Evolutionary conservation across 306 rosid species (phyloP), one percentile per base, ranked within the genome.

Genomic region (Dalbergia cochinchinensis): DNA sequence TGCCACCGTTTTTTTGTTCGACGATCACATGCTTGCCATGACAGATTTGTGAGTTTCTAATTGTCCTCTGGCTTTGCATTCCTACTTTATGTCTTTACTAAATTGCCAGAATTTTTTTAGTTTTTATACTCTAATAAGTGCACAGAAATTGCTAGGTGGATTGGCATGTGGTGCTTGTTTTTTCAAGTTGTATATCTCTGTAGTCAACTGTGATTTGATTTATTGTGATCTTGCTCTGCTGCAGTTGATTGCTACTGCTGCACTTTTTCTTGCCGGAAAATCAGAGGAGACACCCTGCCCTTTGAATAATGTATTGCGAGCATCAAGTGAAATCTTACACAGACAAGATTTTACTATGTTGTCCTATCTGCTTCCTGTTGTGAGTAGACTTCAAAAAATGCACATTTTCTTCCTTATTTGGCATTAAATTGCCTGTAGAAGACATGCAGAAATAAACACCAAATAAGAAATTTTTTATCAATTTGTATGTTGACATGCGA

Each of bases 1-100:
- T 93, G 98, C 89, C 99, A 96, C 86, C 97, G 99, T 5, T 96
- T 96, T 82, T 96, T 96, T 67, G 89, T 90, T 82, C 91, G 97
- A 13, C 77, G 85, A 45, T 96, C 99, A 68, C 99, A 96, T 84
- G 99, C 99, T 78, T 93, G 88, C 84, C 98, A 96, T 65, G 99
- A 96, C 78, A 90, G 94, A 96, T 96, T 89, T 88, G 99, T 96
- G 69, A 96, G 98, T 89, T 44, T 51, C 44, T n/a, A 37, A 33
- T 72, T 61, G 14, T 70, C 55, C 45, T 81, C 51, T 84, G 9
- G 22, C 55, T 66, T 74, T 59, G 61, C 6, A 37, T 9, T 12
- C 54, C 54, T 48, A 12, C 54, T 48, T 48, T 12, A 44, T 44
- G 5, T 7, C 54, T 5, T 48, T 48, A 50, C 16, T 50, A 50